These are phyloP conservation scores for Pholiota adiposa DNA, from an alignment of 1,284 basidiomycete species.

Conservation along the genomic window DNA sequence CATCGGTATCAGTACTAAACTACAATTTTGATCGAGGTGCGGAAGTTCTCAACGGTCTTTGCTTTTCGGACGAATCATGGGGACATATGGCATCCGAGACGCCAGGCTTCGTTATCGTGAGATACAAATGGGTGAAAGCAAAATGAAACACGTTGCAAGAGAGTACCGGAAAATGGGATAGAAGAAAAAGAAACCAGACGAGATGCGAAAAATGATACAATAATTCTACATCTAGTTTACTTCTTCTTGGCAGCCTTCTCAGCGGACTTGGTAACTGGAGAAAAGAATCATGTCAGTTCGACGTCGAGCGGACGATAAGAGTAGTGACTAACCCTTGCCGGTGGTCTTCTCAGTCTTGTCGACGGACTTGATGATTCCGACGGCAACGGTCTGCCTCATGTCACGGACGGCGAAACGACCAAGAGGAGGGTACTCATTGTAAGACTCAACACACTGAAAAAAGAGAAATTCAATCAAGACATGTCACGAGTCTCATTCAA, in stretches of 20 bases:
- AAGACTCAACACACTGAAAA: conserved; percentile 85
- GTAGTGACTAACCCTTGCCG: conserved; percentile 74
- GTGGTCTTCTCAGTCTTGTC: conserved; percentile 89
- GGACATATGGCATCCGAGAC: conserved; percentile 30
- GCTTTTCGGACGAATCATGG: conserved; percentile 23
- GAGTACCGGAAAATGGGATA: conserved; percentile 52
- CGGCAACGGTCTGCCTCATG: conserved; percentile 98
- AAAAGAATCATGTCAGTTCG: conserved; percentile 24
- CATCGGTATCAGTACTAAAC: conserved; percentile 14
- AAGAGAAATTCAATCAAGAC: neutral
- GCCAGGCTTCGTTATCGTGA: conserved; percentile 51
- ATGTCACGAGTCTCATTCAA: neutral
- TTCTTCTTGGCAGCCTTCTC: conserved; percentile 98
- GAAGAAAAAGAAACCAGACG: conserved; percentile 48
- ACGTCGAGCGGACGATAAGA: conserved; percentile 6
- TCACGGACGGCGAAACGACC: conserved; percentile 99
- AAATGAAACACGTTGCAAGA: conserved; percentile 42
- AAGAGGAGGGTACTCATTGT: conserved; percentile 98
- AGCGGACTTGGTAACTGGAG: conserved; percentile 88
- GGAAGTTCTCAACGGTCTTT: conserved; percentile 22
- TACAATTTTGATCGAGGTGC: conserved; percentile 22
- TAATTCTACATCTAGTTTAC: conserved; percentile 82
- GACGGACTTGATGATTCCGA: conserved; percentile 96
- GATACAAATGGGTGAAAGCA: conserved; percentile 49
- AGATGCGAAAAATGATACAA: conserved; percentile 51